Evolutionary conservation across 768 basidiomycete species (phyloP), one percentile per base, ranked within the genome.

Genomic region (Termitomyces eurrhizus): DNA sequence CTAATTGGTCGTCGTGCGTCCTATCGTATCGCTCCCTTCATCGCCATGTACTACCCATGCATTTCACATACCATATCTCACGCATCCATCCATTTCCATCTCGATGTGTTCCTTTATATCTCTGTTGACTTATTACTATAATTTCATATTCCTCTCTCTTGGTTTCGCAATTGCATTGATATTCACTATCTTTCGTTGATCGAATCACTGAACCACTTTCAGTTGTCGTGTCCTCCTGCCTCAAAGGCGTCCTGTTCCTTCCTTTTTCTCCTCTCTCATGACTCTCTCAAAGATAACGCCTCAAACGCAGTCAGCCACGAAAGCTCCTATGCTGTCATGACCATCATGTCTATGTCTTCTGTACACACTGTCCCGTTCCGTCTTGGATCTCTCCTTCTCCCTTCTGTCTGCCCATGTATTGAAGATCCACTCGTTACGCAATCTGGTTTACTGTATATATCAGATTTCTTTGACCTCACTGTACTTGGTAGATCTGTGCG

Each of bases 401-500:
- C 26, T 3, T 70, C 70, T 65, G 60, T 68, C 61, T 67, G 41
- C 62, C 55, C 59, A 48, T 52, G 51, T 66, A 59, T 56, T 62
- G 46, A 48, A 65, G 52, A 59, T 60, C 60, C 51, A 52, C 55
- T 65, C 56, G 42, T 52, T 48, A 46, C 24, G 46, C 26, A 29
- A 26, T 37, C 7, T 50, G 56, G 58, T 62, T 65, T 56, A 62
- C 33, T 44, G 61, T 60, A 56, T 56, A 51, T 62, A 32, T 58
- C 52, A 51, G 29, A 9, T 42, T 62, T 58, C 62, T 63, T 67
- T 61, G 65, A 58, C 61, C 66, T 53, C 58, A 60, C 66, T 74
- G 73, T 74, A 75, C 64, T 70, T 71, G 67, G 66, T 70, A 75
- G 68, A 70, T 69, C 69, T 63, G 42, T 63, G 74, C 70, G 72